Base-by-base conservation (phyloP, 805 yeast genomes). In the Starmerella floricola region DNA sequence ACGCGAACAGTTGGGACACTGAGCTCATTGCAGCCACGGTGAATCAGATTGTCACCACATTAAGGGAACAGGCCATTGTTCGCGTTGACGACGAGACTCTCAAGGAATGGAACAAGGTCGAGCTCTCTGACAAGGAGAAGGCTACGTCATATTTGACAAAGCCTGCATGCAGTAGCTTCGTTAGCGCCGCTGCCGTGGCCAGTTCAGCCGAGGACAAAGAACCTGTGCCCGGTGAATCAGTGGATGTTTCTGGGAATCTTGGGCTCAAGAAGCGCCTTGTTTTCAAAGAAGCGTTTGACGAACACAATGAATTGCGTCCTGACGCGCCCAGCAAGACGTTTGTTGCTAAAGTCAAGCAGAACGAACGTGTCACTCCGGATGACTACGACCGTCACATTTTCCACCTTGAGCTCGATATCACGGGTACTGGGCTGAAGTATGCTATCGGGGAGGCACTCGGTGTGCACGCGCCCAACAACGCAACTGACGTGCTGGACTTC, bases 391-490 rank as follows among this genome's bases (percentile, higher is more conserved):
- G 97, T 67, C 82, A 88, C 64, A 87, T 88, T 55, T 88, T 88
- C 84, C 95, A 88, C 59, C 80, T 88, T 53, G 97, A 88, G 65
- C 85, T 88, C 53, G 97, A 88, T 60, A 74, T 79, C 58, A 64
- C 86, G 35, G 94, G 93, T 40, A 86, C 96, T 29, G 95, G 94
- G 20, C 69, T 88, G 58, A 83, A 76, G 38, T 88, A 88, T 60
- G 91, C 79, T 50, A 85, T 88, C 58, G 97, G 97, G 60, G 97
- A 88, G 69, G 95, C 97, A 17, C 73, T 88, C 47, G 97, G 97
- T 57, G 74, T 88, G 46, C 96, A 88, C 56, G 95, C 94, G 37
- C 78, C 88, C 58, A 88, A 88, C 66, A 72, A 76, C 53, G 60
- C 69, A 31, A 71, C 65, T 15, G 71, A 67, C 30, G 95, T 87